Percentiles rank a stretch among this genome's conserved stretches.
These are phyloP conservation scores for Funneliformis geosporum DNA, from an alignment of 192 early-diverging fungal genomes.

Conservation along the genomic window DNA sequence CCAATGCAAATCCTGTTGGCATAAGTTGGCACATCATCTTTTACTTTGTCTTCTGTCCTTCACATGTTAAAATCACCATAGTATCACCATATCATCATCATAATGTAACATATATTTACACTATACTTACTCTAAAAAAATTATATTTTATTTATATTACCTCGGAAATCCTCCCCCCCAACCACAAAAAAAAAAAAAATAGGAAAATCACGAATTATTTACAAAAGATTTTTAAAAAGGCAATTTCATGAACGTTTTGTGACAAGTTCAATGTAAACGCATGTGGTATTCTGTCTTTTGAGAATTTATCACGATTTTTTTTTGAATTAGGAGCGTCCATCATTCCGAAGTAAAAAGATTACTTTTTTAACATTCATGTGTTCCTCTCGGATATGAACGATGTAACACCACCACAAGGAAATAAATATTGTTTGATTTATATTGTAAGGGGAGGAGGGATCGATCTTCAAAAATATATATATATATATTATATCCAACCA, in stretches of 20 bases:
- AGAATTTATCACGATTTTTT: not conserved
- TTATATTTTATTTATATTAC: not conserved
- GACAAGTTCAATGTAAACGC: not conserved
- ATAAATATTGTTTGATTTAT: too few species aligned
- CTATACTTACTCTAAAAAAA: not conserved
- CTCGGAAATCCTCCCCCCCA: not conserved
- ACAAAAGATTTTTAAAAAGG: not conserved
- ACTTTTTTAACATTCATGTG: too few species aligned
- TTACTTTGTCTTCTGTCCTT: not conserved
- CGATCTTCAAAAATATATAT: too few species aligned
- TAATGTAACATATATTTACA: not conserved
- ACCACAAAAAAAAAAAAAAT: too few species aligned
- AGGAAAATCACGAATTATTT: too few species aligned
- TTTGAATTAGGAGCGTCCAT: not conserved
- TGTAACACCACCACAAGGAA: too few species aligned
- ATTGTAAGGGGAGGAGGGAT: too few species aligned
- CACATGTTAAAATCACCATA: not conserved
- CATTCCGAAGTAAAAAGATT: not conserved
- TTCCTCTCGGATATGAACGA: too few species aligned
- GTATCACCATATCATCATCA: not conserved
- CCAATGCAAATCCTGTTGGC: slow-evolving; percentile 2
- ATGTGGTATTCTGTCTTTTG: not conserved
- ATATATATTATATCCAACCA: too few species aligned
- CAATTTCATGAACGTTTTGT: not conserved
- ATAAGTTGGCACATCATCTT: not conserved